These are phyloP conservation scores for Colletotrichum musicola DNA, from an alignment of 2,329 filamentous ascomycete genomes.

Conservation along the genomic window DNA sequence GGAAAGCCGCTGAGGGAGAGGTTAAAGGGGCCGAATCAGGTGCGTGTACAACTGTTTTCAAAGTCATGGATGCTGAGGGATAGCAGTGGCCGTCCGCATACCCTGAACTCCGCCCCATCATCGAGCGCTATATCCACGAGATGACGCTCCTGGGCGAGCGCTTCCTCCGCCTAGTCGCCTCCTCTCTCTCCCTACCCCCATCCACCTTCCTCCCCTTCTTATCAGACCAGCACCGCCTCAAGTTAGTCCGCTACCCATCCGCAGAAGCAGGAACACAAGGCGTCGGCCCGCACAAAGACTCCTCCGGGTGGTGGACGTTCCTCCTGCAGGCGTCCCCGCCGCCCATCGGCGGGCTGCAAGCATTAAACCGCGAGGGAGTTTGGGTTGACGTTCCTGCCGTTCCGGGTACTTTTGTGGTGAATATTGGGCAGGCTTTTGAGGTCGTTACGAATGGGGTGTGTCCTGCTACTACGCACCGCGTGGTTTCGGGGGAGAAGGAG, in stretches of 20 bases:
- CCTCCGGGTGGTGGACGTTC: slow-evolving; percentile 74
- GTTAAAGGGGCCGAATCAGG: slow-evolving; percentile 63
- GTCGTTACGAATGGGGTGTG: slow-evolving; percentile 67
- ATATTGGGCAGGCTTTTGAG: slow-evolving; percentile 70
- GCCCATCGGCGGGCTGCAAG: slow-evolving; percentile 62
- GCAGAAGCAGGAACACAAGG: slow-evolving; percentile 56
- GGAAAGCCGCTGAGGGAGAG: slow-evolving; percentile 55
- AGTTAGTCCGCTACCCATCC: slow-evolving; percentile 67
- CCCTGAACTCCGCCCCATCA: slow-evolving; percentile 50
- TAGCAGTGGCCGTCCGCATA: slow-evolving; percentile 57
- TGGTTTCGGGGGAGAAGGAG: slow-evolving; percentile 52
- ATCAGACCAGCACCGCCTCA: slow-evolving; percentile 70
- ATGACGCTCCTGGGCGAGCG: slow-evolving; percentile 63
- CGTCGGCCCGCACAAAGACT: slow-evolving; percentile 73
- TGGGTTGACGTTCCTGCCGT: slow-evolving; percentile 66
- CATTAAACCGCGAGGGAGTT: slow-evolving; percentile 58
- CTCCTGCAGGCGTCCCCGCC: slow-evolving; percentile 70
- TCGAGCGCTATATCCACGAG: slow-evolving; percentile 64
- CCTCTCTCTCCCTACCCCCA: slow-evolving; percentile 63
- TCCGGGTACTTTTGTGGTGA: slow-evolving; percentile 66
- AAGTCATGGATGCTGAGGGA: background rate
- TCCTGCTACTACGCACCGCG: slow-evolving; percentile 64
- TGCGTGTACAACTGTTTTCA: slow-evolving; percentile 38
- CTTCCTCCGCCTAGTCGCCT: slow-evolving; percentile 69
- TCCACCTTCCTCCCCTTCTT: slow-evolving; percentile 65